These are phyloP conservation scores for Paraphaeosphaeria minitans DNA, from an alignment of 2,329 filamentous ascomycete species.

Conservation along the genomic window DNA sequence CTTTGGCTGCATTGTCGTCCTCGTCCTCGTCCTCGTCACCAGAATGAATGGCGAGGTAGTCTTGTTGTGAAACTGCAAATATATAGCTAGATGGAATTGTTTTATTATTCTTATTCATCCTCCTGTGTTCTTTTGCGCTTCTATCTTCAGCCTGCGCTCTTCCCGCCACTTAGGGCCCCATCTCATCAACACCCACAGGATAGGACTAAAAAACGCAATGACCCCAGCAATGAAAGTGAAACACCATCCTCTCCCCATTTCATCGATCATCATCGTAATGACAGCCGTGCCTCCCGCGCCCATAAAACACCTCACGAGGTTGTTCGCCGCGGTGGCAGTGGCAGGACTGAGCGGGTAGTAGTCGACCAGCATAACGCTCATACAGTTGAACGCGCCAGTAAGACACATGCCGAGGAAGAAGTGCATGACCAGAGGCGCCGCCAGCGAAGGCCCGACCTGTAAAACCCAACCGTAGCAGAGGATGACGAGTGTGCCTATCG, in stretches of 20 bases:
- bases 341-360: conserved; percentile 42
- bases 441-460: conserved; percentile 39
- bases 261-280: conserved; percentile 44
- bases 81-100: not conserved
- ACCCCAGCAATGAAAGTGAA: conserved; percentile 53
- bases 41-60: not conserved
- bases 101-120: not conserved
- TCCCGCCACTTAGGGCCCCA: conserved; percentile 53
- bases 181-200: conserved; percentile 48
- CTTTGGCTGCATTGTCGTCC: not conserved
- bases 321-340: conserved; percentile 45
- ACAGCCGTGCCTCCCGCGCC: conserved; percentile 44
- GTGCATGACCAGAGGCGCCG: conserved; percentile 53
- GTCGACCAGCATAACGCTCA: conserved; percentile 47
- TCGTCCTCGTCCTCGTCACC: not conserved
- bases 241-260: conserved; percentile 48
- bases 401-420: conserved; percentile 57
- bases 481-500: conserved; percentile 38
- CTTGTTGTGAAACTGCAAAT: not conserved
- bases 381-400: conserved; percentile 62
- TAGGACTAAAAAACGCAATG: conserved; percentile 46
- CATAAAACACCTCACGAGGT: conserved; percentile 39
- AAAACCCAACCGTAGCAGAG: conserved; percentile 49
- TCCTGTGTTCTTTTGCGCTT: not conserved
- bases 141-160: conserved; percentile 37